Evolutionary conservation across 1,284 basidiomycete genomes (phyloP), one percentile per base, ranked within the genome.

Genomic region (Apiotrichum gamsii): DNA sequence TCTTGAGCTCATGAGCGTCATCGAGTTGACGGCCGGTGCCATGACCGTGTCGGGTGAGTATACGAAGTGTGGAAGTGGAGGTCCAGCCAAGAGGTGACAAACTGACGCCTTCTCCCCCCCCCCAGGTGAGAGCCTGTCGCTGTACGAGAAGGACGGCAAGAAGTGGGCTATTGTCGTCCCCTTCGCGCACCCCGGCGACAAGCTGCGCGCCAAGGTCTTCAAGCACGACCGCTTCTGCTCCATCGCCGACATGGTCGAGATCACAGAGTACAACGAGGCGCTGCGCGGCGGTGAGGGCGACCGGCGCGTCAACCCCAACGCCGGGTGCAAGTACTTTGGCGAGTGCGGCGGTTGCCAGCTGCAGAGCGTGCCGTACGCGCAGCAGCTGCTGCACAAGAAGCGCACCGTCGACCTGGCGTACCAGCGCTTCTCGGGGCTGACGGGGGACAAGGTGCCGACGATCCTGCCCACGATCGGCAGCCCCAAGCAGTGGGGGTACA

Each of bases 391-490:
- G 28, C 77, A 94, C 53, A 98, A 98, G 72, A 80, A 82, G 8
- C 77, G 84, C 29, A 90, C 94, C 1, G 84, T 98, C n/a, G 76
- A 85, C 31, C 84, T 87, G 49, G 90, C 91, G 1, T 95, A 89
- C 69, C 69, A 77, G 59, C 84, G 82, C 57, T 93, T 85, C 65
- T 91, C 90, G 14, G 72, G 82, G 78, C 61, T 58, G 73, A 62
- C 43, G 14, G 20, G 47, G 16, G 42, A 37, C 0, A 68, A 76
- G 1, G 72, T 96, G 1, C 91, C 93, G 10, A 47, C 65, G 0
- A 82, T 91, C 25, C 77, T 80, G 41, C 73, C 82, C 0, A 97
- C 94, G 0, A 83, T 94, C 15, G 80, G 82, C 6, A 91, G 87
- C 0, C 95, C 94, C 0, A 74, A 86, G 41, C 83, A 94, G 56